Base-by-base conservation (phyloP, 192 early-diverging fungal species). In the Coemansia pectinata region DNA sequence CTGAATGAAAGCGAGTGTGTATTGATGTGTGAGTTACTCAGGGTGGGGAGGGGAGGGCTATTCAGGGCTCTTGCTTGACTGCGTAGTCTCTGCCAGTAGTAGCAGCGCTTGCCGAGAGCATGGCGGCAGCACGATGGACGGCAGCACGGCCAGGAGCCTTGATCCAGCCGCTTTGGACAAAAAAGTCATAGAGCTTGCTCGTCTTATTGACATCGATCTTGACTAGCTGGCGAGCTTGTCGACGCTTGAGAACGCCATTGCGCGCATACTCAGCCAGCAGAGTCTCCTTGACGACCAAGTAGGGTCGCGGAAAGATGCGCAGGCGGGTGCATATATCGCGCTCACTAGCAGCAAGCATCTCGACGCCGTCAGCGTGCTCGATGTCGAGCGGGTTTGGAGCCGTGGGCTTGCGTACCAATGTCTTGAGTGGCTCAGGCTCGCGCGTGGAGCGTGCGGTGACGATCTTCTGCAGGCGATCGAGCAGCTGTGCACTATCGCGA, bases 171-270 rank as follows among this genome's bases (percentile, higher is more conserved):
- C 86, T 92, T 64, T 92, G 88, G 9, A 96, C 89, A 75, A 97
- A 99, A 76, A 97, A 96, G 70, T 98, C 93, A 69, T 92, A 97
- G 9, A 99, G 89, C 71, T 86, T 77, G 72, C 86, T 86, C 3
- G 95, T 92, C 75, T 95, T 98, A 82, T 91, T 90, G 4, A 91
- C 91, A 76, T 99, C 97, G 65, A 98, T 96, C 79, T 93, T 94
- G 81, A 96, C 90, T 63, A 99, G 71, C 52, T 91, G 86, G n/a
- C 93, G 81, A 2, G 93, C 92, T 64, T 91, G 88, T 52, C 91
- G 86, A 53, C 93, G 85, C 57, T 87, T 86, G 66, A 99, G 80
- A 4, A 55, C 63, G 8, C 94, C 95, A 9, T 78, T 84, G 21
- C 87, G 88, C 6, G 90, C 92, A 72, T 93, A 95, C 67, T 96